Percentiles rank a stretch among this genome's conserved stretches.
phyloP scores from a whole-genome alignment of 1,139 yeast species.

The Torulaspora globosa region DNA sequence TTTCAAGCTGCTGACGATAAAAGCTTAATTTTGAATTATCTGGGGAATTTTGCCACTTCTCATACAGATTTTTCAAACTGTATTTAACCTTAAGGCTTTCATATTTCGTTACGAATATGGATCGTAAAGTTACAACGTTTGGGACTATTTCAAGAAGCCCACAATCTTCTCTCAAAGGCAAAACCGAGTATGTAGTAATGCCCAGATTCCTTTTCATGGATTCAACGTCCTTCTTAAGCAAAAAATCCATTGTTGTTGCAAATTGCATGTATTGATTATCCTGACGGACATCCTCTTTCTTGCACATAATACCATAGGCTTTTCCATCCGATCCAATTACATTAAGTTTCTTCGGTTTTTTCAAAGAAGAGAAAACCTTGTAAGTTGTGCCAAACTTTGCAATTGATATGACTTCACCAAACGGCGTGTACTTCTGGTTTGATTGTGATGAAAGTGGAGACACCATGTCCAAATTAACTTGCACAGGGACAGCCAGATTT shows the following conservation, averaged over 20 bases:
- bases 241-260: constrained; percentile 77
- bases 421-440: constrained; percentile 47
- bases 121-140: constrained; percentile 74
- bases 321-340: constrained; percentile 76
- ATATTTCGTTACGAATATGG: constrained; percentile 51
- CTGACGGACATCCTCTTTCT: constrained; percentile 89
- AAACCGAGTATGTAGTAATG: constrained; percentile 81
- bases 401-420: constrained; percentile 57
- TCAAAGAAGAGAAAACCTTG: constrained; percentile 72
- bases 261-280: constrained; percentile 94
- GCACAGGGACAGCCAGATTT: constrained; percentile 75
- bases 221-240: constrained; percentile 62
- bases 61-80: constrained; percentile 28
- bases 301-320: constrained; percentile 70
- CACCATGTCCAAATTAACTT: constrained; percentile 62
- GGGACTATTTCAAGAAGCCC: constrained; percentile 95
- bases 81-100: constrained; percentile 39
- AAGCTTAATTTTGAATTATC: constrained; percentile 32
- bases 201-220: constrained; percentile 67
- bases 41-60: constrained; percentile 30
- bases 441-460: constrained; percentile 53
- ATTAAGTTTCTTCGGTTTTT: constrained; percentile 76
- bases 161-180: constrained; percentile 79
- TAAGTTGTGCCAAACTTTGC: constrained; percentile 44
- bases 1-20: constrained; percentile 36